Evolutionary conservation across 2,329 filamentous ascomycete species (phyloP).

Genomic region (Fusarium coffeatum): DNA sequence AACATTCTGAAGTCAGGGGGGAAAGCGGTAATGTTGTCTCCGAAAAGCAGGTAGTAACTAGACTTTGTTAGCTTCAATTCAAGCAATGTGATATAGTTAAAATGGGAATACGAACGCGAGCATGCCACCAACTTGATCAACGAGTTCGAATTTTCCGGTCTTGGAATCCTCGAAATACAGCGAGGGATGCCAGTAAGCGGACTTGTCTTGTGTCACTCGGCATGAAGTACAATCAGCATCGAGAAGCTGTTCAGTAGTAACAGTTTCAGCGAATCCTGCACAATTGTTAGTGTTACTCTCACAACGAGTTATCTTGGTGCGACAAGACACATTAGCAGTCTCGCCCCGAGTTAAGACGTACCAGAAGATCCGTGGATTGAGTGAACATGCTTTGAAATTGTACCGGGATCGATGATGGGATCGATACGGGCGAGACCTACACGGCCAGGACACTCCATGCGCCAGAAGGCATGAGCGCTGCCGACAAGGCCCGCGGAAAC

Average conservation of each 20-base stretch:
- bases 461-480: constrained; percentile 80
- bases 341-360: constrained; percentile 59
- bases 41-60: constrained; percentile 86
- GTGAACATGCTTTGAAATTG: constrained; percentile 74
- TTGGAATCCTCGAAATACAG: constrained; percentile 78
- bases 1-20: constrained; percentile 84
- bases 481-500: constrained; percentile 52
- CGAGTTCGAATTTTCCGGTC: constrained; percentile 74
- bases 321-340: background rate
- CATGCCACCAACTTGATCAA: constrained; percentile 83
- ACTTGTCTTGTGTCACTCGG: constrained; percentile 81
- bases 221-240: constrained; percentile 81
- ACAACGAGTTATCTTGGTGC: fast-evolving
- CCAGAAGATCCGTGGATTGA: constrained; percentile 79
- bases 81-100: background rate
- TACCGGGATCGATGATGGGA: constrained; percentile 75
- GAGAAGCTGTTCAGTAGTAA: constrained; percentile 68
- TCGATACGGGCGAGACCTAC: constrained; percentile 79
- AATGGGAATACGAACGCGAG: constrained; percentile 73
- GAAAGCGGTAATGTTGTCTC: constrained; percentile 76
- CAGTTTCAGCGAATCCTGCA: constrained; percentile 72
- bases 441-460: constrained; percentile 82
- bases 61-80: constrained; percentile 10
- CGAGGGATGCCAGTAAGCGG: constrained; percentile 86
- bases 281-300: constrained; percentile 31